phyloP scores from a whole-genome alignment of 2,329 filamentous ascomycete species.

The Penicillium olsonii region DNA sequence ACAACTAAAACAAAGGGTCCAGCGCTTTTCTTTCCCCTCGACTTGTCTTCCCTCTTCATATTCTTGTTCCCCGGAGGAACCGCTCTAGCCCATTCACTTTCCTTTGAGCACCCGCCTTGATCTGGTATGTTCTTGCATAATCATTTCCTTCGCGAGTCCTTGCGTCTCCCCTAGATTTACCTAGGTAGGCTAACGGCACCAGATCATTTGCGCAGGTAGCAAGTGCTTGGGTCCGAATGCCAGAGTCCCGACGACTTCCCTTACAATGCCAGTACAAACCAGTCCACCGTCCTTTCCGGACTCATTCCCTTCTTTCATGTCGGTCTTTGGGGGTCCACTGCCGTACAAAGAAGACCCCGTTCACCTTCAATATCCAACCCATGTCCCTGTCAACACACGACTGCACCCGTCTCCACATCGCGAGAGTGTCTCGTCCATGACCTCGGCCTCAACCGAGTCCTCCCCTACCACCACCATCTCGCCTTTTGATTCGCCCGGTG shows the following conservation, averaged over 20 bases:
- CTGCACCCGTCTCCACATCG: constrained; percentile 41
- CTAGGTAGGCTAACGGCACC: constrained; percentile 19
- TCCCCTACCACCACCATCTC: constrained; percentile 94
- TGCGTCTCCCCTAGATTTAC: constrained; percentile 19
- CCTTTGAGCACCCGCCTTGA: not conserved
- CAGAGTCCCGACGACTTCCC: constrained; percentile 19
- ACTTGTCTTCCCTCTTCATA: constrained; percentile 15
- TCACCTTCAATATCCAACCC: constrained; percentile 29
- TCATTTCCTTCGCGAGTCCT: constrained; percentile 26
- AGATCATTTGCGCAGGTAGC: constrained; percentile 44
- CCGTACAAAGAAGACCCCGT: constrained; percentile 29
- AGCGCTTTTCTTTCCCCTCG: constrained; percentile 5
- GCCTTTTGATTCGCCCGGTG: constrained; percentile 85
- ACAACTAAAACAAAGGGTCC: constrained; percentile 19
- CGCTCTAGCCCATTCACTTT: not conserved
- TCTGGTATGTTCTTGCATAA: constrained; percentile 12
- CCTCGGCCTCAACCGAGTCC: constrained; percentile 85
- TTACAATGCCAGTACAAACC: constrained; percentile 43
- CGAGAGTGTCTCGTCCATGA: constrained; percentile 45
- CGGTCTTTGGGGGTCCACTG: constrained; percentile 51
- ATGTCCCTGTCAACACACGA: constrained; percentile 30
- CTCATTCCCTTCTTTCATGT: constrained; percentile 56
- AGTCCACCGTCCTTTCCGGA: constrained; percentile 42
- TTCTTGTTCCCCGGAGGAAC: constrained; percentile 43
- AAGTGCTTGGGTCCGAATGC: constrained; percentile 35